These are phyloP conservation scores for Babesia caballi DNA, from an alignment of 169 alveolate genomes.

Conservation along the genomic window DNA sequence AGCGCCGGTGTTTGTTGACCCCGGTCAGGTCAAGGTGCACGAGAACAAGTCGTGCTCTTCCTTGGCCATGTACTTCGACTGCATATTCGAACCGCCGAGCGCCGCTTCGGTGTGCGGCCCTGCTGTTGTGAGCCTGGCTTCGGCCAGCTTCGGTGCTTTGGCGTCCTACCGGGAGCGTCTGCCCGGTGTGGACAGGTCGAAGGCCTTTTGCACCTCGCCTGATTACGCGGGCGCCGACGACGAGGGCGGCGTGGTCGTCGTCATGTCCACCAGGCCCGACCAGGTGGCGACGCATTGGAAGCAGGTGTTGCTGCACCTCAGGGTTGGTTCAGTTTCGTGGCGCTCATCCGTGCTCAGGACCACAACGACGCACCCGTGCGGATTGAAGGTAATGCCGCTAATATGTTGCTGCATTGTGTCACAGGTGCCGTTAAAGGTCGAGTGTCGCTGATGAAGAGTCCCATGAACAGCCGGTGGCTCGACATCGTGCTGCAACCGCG, in stretches of 20 bases:
- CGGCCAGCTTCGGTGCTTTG: slow-evolving; percentile 1
- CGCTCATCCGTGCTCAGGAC: neutral
- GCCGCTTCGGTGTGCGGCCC: neutral
- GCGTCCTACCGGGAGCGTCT: slow-evolving; percentile 17
- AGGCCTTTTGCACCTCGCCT: slow-evolving; percentile 19
- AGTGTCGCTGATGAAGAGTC: slow-evolving; percentile 1
- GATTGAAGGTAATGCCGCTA: neutral
- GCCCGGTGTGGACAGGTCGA: slow-evolving; percentile 24
- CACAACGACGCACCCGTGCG: slow-evolving; percentile 11
- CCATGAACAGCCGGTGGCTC: slow-evolving; percentile 9
- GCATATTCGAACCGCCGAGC: slow-evolving; percentile 45
- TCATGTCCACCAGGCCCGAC: slow-evolving; percentile 71
- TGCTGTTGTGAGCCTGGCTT: slow-evolving; percentile 7
- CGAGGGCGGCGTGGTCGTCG: slow-evolving; percentile 6
- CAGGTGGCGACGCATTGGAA: slow-evolving; percentile 77
- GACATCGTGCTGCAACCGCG: slow-evolving; percentile 20
- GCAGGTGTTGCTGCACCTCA: slow-evolving; percentile 71
- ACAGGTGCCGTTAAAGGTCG: neutral
- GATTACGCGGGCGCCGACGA: slow-evolving; percentile 29
- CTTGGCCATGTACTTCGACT: slow-evolving; percentile 65
- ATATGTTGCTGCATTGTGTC: neutral
- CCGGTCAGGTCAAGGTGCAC: slow-evolving; percentile 42
- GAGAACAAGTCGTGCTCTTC: slow-evolving; percentile 38
- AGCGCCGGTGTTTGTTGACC: neutral
- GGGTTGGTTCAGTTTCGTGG: neutral